Conservation (phyloP, 2,329 filamentous ascomycete genomes). For the Colletotrichum navitas region DNA sequence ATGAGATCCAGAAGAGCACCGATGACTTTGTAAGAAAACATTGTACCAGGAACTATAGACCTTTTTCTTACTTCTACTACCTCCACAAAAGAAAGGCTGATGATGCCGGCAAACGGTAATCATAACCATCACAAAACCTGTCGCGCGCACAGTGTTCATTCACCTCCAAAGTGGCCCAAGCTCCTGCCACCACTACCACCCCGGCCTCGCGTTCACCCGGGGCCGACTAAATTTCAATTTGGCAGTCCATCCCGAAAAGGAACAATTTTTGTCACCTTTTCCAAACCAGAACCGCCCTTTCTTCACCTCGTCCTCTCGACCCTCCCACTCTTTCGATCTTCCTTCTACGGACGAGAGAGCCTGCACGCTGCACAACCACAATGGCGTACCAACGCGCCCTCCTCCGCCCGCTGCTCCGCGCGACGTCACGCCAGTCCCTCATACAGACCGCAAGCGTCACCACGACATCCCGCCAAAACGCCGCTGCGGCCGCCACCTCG, state of each 20-base stretch:
- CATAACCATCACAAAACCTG: not conserved
- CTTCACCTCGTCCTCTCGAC: not conserved
- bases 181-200: slow-evolving; percentile 6
- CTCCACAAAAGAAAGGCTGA: not conserved
- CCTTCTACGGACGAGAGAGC: too few relatives aligned
- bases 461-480: slow-evolving; percentile 2
- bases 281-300: not conserved
- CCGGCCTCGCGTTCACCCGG: slow-evolving; percentile 33
- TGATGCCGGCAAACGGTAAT: slow-evolving; percentile 9
- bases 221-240: slow-evolving; percentile 35
- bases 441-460: slow-evolving; percentile 12
- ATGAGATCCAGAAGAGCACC: slow-evolving; percentile 38
- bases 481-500: slow-evolving; percentile 1
- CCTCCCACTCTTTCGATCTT: too few relatives aligned
- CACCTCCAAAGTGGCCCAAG: slow-evolving; percentile 27
- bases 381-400: slow-evolving; percentile 39
- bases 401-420: slow-evolving; percentile 39
- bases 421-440: not conserved
- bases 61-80: not conserved
- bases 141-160: slow-evolving; percentile 20
- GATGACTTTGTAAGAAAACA: not conserved
- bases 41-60: slow-evolving; percentile 15
- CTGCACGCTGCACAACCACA: not conserved
- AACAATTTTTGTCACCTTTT: not conserved
- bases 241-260: too few relatives aligned